Evolutionary conservation across 345 rosid species (phyloP).

Genomic region (Euclidium syriacum): DNA sequence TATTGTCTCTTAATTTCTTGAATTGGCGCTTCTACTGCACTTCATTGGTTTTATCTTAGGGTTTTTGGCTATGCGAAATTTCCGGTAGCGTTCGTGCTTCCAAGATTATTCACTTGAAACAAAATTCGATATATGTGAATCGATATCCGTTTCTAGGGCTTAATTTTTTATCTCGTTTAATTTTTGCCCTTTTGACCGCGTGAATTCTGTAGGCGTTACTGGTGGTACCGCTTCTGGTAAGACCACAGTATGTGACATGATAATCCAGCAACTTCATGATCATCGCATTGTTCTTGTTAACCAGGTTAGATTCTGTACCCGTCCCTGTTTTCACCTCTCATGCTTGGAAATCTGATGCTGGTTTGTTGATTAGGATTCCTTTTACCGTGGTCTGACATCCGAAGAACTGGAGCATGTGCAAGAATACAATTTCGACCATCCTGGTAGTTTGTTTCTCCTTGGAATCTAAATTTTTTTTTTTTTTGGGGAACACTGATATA

Average conservation of each 20-base stretch:
- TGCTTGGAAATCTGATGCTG: conserved; percentile 3
- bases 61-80: conserved; percentile 3
- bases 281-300: conserved; percentile 93
- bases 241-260: conserved; percentile 99
- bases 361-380: conserved; percentile 62
- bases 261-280: conserved; percentile 97
- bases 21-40: neutral
- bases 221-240: conserved; percentile 99
- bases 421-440: conserved; percentile 98
- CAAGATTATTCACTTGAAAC: neutral
- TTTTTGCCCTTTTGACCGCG: neutral
- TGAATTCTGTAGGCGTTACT: conserved; percentile 61
- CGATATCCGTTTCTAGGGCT: neutral
- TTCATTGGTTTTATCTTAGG: conserved; percentile 16
- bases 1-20: neutral
- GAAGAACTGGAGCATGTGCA: conserved; percentile 73
- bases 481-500: neutral
- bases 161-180: neutral
- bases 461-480: neutral
- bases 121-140: neutral
- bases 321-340: neutral
- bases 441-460: conserved; percentile 44
- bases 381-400: conserved; percentile 87
- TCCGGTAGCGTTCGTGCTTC: neutral
- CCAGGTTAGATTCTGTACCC: conserved; percentile 50